Evolutionary conservation across 208 protist genomes (phyloP), one percentile per base, ranked within the genome.

Genomic region (Herpetomonas tarakana): DNA sequence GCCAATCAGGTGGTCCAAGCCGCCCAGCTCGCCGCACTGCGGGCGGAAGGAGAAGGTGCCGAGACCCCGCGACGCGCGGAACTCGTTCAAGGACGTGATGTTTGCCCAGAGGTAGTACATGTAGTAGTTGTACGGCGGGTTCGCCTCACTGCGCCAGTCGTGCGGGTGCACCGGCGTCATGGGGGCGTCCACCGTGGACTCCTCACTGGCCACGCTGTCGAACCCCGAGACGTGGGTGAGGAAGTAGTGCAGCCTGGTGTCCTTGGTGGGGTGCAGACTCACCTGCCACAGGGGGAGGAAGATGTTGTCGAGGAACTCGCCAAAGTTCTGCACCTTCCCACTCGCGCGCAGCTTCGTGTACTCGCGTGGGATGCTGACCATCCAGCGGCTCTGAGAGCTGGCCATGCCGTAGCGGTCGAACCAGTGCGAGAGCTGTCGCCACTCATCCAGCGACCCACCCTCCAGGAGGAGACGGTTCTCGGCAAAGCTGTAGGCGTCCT

Each of bases 71-170:
- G 87, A 82, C 3, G 78, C 74, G 52, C 98, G 78, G 69, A 98
- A 91, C 55, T 94, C 74, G 81, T 99, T 99, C 18, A 99, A 85
- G 16, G 94, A 82, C 25, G 82, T 62, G 35, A 99, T 85, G 82
- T 99, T 99, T 44, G 98, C 97, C 83, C 97, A 99, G 62, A 99
- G 87, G 70, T 99, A 99, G 86, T 97, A 98, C 63, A 95, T 74
- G 74, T 98, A 99, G 60, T 99, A 97, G 52, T 92, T 92, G 75
- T 99, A 99, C 25, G 98, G 98, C 52, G 98, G 98, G 81, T 99
- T 99, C 22, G 90, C 52, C 27, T 92, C 79, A 11, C 71, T 81
- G 22, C 69, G 73, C 97, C 98, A 99, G 57, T 97, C 78, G 58
- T 92, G 76, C 29, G 97, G 94, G 26, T 71, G 90, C n/a, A 71